Conservation (phyloP, 1,139 yeast species). For the Scheffersomyces stambukii region DNA sequence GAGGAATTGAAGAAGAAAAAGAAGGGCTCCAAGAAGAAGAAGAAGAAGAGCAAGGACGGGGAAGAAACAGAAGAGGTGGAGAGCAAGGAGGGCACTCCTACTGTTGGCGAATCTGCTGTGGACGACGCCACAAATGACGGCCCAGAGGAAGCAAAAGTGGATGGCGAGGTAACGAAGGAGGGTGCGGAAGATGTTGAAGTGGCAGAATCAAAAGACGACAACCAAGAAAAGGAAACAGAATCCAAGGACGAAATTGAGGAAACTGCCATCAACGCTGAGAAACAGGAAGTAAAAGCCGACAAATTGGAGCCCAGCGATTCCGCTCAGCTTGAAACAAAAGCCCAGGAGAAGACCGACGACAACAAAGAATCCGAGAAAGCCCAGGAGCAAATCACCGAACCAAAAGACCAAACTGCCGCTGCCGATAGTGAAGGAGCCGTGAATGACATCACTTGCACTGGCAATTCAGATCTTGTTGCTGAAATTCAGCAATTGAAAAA, state of each 20-base stretch:
- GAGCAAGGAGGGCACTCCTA: conserved; percentile 3
- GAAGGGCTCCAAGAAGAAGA: conserved; percentile 36
- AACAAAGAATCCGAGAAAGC: conserved; percentile 2
- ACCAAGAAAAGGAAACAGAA: conserved; percentile 8
- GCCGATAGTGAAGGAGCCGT: too few species aligned
- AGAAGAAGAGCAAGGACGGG: conserved; percentile 14
- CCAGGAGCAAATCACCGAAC: conserved; percentile 1
- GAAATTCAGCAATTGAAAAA: conserved; percentile 25
- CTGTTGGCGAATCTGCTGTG: conserved; percentile 1
- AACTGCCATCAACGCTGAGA: too few species aligned
- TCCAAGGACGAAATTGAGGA: conserved; percentile 6
- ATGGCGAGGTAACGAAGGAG: conserved; percentile 7
- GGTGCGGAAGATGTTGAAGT: conserved; percentile 12
- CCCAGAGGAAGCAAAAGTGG: conserved; percentile 12
- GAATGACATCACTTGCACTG: conserved; percentile 1
- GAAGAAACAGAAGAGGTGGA: conserved; percentile 9
- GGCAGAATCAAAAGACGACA: conserved; percentile 7
- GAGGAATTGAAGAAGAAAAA: conserved; percentile 63
- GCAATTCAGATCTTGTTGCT: conserved; percentile 15
- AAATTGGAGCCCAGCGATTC: too few species aligned
- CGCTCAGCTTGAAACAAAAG: too few species aligned
- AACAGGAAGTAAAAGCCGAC: too few species aligned
- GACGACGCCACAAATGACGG: conserved; percentile 7
- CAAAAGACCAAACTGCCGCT: too few species aligned
- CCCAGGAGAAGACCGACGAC: conserved; percentile 6